These are phyloP conservation scores for Glycine latifolia DNA, from an alignment of 306 rosid species.

Conservation along the genomic window DNA sequence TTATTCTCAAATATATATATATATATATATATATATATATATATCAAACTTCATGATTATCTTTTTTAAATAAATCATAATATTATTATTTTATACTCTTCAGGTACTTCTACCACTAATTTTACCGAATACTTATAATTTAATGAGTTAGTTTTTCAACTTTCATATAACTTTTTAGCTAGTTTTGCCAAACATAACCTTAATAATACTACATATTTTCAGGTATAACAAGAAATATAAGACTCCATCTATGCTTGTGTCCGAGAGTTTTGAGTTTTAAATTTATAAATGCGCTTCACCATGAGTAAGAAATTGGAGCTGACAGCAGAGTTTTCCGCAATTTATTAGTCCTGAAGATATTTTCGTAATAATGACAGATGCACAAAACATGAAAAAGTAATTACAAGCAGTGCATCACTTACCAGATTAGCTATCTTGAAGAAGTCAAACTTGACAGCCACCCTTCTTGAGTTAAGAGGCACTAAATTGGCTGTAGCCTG, in stretches of 20 bases:
- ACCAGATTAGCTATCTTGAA: slow-evolving; percentile 88
- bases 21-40: too few relatives aligned
- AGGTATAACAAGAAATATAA: not conserved
- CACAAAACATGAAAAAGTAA: slow-evolving; percentile 31
- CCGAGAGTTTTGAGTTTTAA: not conserved
- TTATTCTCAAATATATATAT: too few relatives aligned
- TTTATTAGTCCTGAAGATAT: not conserved
- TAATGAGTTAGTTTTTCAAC: too few relatives aligned
- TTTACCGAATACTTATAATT: too few relatives aligned
- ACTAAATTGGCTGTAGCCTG: slow-evolving; percentile 92
- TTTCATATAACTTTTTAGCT: too few relatives aligned
- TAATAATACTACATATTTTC: not conserved
- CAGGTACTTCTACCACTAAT: too few relatives aligned
- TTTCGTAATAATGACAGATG: not conserved
- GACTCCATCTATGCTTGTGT: not conserved
- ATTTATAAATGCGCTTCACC: slow-evolving; percentile 19
- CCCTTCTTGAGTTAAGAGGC: slow-evolving; percentile 81
- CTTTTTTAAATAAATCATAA: too few relatives aligned
- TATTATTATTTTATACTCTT: too few relatives aligned
- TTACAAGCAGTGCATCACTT: slow-evolving; percentile 38
- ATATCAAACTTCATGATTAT: too few relatives aligned
- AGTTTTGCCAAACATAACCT: too few relatives aligned
- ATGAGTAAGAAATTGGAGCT: slow-evolving; percentile 24
- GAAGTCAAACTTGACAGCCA: slow-evolving; percentile 82
- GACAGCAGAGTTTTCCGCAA: not conserved